These are phyloP conservation scores for Ceratocystis variospora DNA, from an alignment of 2,329 filamentous ascomycete species.

Conservation along the genomic window DNA sequence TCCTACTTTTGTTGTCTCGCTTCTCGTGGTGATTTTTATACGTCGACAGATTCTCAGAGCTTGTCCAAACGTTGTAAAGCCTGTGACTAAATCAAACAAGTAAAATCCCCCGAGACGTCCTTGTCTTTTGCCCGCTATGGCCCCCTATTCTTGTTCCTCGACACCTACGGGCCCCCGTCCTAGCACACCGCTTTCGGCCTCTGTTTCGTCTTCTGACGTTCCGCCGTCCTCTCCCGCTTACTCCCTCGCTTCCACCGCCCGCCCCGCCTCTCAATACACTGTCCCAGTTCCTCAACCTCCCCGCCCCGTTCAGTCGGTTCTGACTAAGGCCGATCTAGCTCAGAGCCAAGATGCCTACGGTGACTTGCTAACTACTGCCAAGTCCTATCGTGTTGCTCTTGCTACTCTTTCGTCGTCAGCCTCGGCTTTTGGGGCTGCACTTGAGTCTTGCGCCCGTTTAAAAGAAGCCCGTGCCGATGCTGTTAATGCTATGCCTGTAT, in stretches of 20 bases:
- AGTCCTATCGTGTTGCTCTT: conserved; percentile 49
- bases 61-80: no score
- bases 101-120: not conserved
- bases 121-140: not conserved
- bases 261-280: conserved; percentile 44
- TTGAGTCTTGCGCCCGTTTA: conserved; percentile 53
- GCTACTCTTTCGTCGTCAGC: conserved; percentile 46
- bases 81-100: not conserved
- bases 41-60: no score
- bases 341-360: conserved; percentile 49
- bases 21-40: no score
- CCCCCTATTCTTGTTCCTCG: not conserved
- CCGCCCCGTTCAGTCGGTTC: conserved; percentile 42
- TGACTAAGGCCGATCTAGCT: conserved; percentile 50
- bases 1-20: no score
- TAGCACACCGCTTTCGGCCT: not conserved
- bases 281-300: conserved; percentile 49
- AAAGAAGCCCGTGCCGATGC: conserved; percentile 52
- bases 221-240: conserved; percentile 50
- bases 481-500: conserved; percentile 28
- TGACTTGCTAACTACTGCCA: conserved; percentile 47
- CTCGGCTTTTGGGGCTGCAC: conserved; percentile 48
- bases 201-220: conserved; percentile 31
- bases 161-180: not conserved
- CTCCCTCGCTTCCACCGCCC: conserved; percentile 49